phyloP scores from a whole-genome alignment of 2,329 filamentous ascomycete genomes.

The Stenocarpella maydis region DNA sequence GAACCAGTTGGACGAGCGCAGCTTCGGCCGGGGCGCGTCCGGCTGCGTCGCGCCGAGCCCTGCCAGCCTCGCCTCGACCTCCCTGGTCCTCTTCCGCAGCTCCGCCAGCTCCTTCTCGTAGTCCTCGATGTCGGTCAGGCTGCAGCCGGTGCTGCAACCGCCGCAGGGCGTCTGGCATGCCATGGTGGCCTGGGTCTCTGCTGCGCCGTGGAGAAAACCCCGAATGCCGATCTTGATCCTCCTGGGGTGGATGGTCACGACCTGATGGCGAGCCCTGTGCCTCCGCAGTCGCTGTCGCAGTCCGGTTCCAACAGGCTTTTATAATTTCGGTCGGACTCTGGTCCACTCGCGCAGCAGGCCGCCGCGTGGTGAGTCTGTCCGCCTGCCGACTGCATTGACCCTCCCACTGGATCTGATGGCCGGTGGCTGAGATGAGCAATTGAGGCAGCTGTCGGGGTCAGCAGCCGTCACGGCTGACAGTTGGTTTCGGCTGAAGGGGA shows the following conservation, averaged over 20 bases:
- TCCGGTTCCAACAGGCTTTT: background rate
- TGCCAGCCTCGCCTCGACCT: conserved; percentile 39
- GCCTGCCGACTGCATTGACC: conserved; percentile 16
- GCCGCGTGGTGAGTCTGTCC: background rate
- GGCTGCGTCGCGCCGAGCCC: conserved; percentile 21
- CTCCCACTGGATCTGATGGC: background rate
- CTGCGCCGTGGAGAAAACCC: no score
- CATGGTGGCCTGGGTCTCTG: conserved; percentile 8
- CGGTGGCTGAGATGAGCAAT: background rate
- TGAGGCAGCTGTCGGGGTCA: background rate
- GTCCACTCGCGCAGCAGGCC: conserved; percentile 12
- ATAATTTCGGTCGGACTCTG: background rate
- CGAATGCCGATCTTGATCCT: no score
- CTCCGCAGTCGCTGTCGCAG: background rate
- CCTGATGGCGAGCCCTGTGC: background rate
- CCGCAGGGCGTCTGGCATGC: conserved; percentile 28
- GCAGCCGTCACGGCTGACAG: background rate
- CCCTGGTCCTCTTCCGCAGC: conserved; percentile 37
- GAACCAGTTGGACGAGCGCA: conserved; percentile 55
- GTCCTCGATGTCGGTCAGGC: conserved; percentile 40
- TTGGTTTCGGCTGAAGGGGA: background rate
- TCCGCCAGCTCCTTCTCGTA: conserved; percentile 39
- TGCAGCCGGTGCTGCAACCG: conserved; percentile 32
- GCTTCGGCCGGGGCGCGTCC: conserved; percentile 29
- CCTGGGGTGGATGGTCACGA: background rate